phyloP scores from a whole-genome alignment of 148 eudicot genomes.

The Diospyros kaki region DNA sequence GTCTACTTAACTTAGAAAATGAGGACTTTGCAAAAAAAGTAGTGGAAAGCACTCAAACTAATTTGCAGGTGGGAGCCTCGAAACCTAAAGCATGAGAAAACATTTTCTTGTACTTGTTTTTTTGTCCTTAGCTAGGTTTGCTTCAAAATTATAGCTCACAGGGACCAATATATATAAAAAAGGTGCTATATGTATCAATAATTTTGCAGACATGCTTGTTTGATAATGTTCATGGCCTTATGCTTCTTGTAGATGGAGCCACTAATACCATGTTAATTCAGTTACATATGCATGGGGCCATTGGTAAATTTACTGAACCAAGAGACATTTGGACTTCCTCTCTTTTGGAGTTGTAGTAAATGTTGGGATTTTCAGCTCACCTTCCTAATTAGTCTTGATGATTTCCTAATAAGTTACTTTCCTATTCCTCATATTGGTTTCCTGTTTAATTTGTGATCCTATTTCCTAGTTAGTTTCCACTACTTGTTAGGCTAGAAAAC shows the following conservation, averaged over 20 bases:
- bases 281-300: not conserved
- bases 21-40: constrained; percentile 67
- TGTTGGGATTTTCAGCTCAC: too few species aligned
- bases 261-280: not conserved
- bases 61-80: constrained; percentile 57
- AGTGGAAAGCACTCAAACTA: constrained; percentile 50
- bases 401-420: too few species aligned
- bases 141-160: not conserved
- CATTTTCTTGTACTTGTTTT: not conserved
- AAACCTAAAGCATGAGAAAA: not conserved
- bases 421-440: too few species aligned
- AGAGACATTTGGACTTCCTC: not conserved
- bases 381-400: too few species aligned
- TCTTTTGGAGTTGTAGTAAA: not conserved
- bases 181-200: not conserved
- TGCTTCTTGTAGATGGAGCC: not conserved
- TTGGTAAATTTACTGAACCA: not conserved
- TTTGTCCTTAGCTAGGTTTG: constrained; percentile 3
- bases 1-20: constrained; percentile 83
- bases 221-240: not conserved
- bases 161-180: too few species aligned
- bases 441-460: too few species aligned
- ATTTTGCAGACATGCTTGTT: not conserved
- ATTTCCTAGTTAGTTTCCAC: too few species aligned
- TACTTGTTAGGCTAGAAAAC: too few species aligned